Percentiles rank a stretch among this genome's conserved stretches.
Conservation (phyloP, 441 rosid species). For the Mallotus japonicus region DNA sequence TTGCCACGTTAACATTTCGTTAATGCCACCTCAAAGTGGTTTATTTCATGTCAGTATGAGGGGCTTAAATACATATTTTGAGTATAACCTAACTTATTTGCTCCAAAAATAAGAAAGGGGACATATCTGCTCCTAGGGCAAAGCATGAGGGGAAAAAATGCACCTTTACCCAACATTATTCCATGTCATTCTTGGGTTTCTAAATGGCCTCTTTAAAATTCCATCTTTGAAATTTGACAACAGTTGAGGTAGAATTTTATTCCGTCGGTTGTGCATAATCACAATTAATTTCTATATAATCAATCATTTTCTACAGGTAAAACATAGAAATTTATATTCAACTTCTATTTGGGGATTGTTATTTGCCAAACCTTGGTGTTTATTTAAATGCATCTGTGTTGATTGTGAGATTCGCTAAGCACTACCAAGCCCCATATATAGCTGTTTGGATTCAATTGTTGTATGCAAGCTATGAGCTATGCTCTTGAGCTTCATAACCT, state of each 20-base stretch:
- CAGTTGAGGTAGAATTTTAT: not conserved
- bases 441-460: slow-evolving; percentile 28
- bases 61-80: too few species aligned
- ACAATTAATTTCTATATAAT: not conserved
- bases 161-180: too few species aligned
- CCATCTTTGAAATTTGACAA: not conserved
- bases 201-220: not conserved
- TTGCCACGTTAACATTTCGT: too few species aligned
- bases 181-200: not conserved
- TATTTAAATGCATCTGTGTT: not conserved
- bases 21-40: too few species aligned
- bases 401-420: not conserved
- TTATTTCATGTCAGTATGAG: too few species aligned
- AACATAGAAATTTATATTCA: not conserved
- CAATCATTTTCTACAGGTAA: not conserved
- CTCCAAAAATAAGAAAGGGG: too few species aligned
- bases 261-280: too few species aligned
- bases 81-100: too few species aligned
- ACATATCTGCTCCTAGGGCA: too few species aligned
- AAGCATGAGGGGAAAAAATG: too few species aligned
- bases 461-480: slow-evolving; percentile 35
- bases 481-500: slow-evolving; percentile 30
- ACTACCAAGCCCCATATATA: not conserved
- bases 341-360: not conserved
- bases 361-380: not conserved